phyloP scores from a whole-genome alignment of 139 green algal genomes.

The Chlamydomonas sphaeroides region DNA sequence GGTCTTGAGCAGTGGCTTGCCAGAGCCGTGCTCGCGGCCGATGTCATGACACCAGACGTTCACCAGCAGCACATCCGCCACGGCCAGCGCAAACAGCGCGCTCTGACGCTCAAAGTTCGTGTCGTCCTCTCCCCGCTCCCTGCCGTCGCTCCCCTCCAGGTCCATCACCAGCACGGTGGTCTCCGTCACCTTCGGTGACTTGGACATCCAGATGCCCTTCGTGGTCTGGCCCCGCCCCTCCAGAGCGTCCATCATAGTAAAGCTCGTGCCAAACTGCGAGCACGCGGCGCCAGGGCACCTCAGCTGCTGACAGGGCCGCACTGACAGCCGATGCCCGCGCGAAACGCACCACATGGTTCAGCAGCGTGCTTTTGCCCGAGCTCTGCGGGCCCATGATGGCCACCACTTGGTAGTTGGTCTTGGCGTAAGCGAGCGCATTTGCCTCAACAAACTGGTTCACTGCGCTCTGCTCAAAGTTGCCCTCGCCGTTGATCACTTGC shows the following conservation, averaged over 20 bases:
- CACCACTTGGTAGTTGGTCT: conserved; percentile 87
- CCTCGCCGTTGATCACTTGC: conserved; percentile 76
- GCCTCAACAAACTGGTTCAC: conserved; percentile 60
- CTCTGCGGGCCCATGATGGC: conserved; percentile 98
- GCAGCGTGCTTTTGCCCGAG: conserved; percentile 92
- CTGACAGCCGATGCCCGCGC: too few relatives aligned
- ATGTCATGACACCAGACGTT: conserved; percentile 99
- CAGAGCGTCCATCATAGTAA: conserved; percentile 96
- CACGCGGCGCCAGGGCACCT: background rate
- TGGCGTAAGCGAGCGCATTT: conserved; percentile 44
- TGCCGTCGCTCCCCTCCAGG: conserved; percentile 88
- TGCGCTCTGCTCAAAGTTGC: conserved; percentile 58
- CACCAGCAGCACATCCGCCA: conserved; percentile 94
- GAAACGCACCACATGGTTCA: conserved; percentile 85
- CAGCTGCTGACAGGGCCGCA: background rate
- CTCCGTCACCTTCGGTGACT: conserved; percentile 71
- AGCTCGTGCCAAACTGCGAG: conserved; percentile 91
- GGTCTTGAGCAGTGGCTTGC: conserved; percentile 98
- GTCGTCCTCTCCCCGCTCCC: conserved; percentile 97
- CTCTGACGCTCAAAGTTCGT: conserved; percentile 97
- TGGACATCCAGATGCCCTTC: conserved; percentile 89
- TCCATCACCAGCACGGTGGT: conserved; percentile 92
- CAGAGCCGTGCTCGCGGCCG: conserved; percentile 92
- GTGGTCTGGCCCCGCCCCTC: conserved; percentile 89
- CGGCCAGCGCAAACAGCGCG: conserved; percentile 95